Percentiles rank a stretch among this genome's conserved stretches.
Evolutionary conservation across 257 asterid species (phyloP).

Genomic region (Salvia rosmarinus): DNA sequence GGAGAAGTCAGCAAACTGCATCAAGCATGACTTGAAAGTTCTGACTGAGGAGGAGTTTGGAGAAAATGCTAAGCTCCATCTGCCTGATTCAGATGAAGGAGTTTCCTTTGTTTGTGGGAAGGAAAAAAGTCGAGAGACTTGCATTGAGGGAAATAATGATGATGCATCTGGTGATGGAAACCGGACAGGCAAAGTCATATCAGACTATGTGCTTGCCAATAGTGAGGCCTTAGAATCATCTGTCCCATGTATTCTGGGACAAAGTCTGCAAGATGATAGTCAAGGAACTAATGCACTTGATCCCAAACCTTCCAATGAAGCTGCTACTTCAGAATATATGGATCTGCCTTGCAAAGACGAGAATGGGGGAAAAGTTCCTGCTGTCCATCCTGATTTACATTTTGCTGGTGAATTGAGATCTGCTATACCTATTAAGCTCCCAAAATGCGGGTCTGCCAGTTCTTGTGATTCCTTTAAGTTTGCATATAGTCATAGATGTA

Average conservation of each 20-base stretch:
- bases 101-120: conserved; percentile 66
- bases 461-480: conserved; percentile 33
- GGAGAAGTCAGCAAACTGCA: conserved; percentile 53
- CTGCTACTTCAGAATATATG: conserved; percentile 37
- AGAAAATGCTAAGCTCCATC: conserved; percentile 46
- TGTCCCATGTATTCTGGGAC: conserved; percentile 38
- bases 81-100: conserved; percentile 71
- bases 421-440: conserved; percentile 37
- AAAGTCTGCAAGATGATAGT: conserved; percentile 36
- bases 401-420: conserved; percentile 41
- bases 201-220: conserved; percentile 40
- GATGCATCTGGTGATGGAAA: conserved; percentile 47
- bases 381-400: conserved; percentile 39
- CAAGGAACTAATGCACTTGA: conserved; percentile 48
- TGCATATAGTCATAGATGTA: conserved; percentile 29
- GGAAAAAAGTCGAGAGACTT: conserved; percentile 51
- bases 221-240: conserved; percentile 45
- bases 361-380: conserved; percentile 38
- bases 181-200: conserved; percentile 33
- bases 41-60: conserved; percentile 57
- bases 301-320: conserved; percentile 36
- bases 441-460: conserved; percentile 40
- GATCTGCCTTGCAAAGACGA: conserved; percentile 44
- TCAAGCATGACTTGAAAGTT: conserved; percentile 58
- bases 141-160: conserved; percentile 43